A percentile compares a stretch with the other conserved stretches of the same genome.
Evolutionary conservation across 371 early-diverging fungal genomes (phyloP).

Genomic region (Zychaea mexicana): DNA sequence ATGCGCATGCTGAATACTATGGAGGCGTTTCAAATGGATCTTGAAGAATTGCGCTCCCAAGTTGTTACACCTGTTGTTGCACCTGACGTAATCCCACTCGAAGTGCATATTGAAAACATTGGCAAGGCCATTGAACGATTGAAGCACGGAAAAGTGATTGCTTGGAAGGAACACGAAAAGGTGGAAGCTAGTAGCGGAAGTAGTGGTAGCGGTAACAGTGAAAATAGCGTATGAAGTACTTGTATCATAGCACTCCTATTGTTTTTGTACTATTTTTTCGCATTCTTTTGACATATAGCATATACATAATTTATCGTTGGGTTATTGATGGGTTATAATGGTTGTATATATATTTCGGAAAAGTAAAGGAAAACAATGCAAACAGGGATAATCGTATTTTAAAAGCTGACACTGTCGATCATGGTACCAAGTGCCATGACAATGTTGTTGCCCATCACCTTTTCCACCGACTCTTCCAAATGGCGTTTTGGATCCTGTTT

Average conservation of each 20-base stretch:
- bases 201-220: no score
- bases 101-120: slow-evolving; percentile 51
- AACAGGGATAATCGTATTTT: slow-evolving; percentile 8
- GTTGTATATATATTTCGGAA: background rate
- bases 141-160: slow-evolving; percentile 37
- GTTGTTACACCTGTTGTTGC: slow-evolving; percentile 41
- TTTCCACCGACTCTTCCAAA: slow-evolving; percentile 88
- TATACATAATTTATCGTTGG: no score
- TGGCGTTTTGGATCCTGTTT: slow-evolving; percentile 99
- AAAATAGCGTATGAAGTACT: no score
- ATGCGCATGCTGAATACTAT: slow-evolving; percentile 41
- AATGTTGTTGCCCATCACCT: slow-evolving; percentile 92
- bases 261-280: no score
- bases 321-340: background rate
- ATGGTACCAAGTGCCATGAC: slow-evolving; percentile 93
- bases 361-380: background rate
- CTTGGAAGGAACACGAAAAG: slow-evolving; percentile 24
- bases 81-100: slow-evolving; percentile 41
- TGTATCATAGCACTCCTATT: no score
- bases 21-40: slow-evolving; percentile 52
- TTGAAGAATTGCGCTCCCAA: slow-evolving; percentile 49
- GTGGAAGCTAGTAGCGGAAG: background rate
- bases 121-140: slow-evolving; percentile 47
- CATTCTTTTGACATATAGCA: no score
- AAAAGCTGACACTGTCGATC: slow-evolving; percentile 83